Evolutionary conservation across 1,284 basidiomycete species (phyloP).

Genomic region (Cutaneotrichosporon dermatis): DNA sequence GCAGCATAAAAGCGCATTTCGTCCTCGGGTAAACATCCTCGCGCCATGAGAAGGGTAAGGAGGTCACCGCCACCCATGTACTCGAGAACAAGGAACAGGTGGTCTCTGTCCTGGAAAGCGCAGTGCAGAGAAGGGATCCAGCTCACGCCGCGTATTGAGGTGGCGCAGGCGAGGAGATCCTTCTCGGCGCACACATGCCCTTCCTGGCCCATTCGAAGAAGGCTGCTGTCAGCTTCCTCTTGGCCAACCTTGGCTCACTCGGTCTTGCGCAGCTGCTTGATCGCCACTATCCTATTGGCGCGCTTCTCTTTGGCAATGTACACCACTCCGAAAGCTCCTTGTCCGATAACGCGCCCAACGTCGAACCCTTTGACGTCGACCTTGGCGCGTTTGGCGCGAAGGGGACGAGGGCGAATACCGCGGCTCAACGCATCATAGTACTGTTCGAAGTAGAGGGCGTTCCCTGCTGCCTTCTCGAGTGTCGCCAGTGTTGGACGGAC

Average conservation of each 20-base stretch:
- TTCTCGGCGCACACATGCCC: constrained; percentile 55
- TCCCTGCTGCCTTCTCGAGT: constrained; percentile 85
- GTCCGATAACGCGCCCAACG: constrained; percentile 90
- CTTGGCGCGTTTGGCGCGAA: constrained; percentile 51
- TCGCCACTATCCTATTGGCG: constrained; percentile 78
- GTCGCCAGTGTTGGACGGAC: constrained; percentile 75
- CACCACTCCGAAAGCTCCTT: constrained; percentile 95
- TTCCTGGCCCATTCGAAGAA: constrained; percentile 97
- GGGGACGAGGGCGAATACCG: constrained; percentile 5
- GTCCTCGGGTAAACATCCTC: constrained; percentile 87
- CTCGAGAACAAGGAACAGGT: constrained; percentile 89
- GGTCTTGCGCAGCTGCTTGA: constrained; percentile 95
- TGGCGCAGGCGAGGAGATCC: constrained; percentile 43
- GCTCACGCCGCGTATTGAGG: constrained; percentile 49
- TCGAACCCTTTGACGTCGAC: constrained; percentile 81
- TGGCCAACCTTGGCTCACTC: constrained; percentile 51
- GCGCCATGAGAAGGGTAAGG: constrained; percentile 87
- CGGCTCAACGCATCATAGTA: constrained; percentile 81
- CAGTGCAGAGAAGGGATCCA: constrained; percentile 94
- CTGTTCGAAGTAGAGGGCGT: constrained; percentile 94
- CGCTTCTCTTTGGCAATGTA: constrained; percentile 79
- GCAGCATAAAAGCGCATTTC: constrained; percentile 94
- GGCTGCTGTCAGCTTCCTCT: constrained; percentile 47
- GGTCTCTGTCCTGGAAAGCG: constrained; percentile 70
- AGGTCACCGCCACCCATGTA: constrained; percentile 96